These are phyloP conservation scores for Geotrichum phurueaensis DNA, from an alignment of 1,139 yeast species.

Conservation along the genomic window DNA sequence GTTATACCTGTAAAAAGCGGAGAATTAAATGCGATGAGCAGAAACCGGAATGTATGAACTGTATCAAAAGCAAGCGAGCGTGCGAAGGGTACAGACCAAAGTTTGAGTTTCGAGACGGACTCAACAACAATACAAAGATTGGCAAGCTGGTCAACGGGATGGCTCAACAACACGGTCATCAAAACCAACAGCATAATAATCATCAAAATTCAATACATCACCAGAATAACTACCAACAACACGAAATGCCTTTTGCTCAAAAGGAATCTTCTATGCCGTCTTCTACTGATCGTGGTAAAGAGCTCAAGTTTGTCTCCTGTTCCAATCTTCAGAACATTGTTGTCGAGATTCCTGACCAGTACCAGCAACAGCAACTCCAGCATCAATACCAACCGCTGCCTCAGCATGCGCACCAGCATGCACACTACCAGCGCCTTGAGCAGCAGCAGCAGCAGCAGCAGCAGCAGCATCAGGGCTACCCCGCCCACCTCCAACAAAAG, in stretches of 20 bases:
- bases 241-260: background rate
- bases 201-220: background rate
- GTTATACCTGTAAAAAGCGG: conserved; percentile 29
- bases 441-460: conserved; percentile 1
- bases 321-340: conserved; percentile 2
- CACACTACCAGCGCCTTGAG: background rate
- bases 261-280: background rate
- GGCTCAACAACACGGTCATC: background rate
- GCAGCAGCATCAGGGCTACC: background rate
- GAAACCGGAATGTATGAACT: conserved; percentile 27
- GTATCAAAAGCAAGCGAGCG: conserved; percentile 25
- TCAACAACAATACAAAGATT: conserved; percentile 3
- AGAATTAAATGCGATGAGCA: conserved; percentile 29
- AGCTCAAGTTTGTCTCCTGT: conserved; percentile 7
- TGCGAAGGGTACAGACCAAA: conserved; percentile 21
- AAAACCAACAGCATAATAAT: background rate
- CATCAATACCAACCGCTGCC: conserved; percentile 1
- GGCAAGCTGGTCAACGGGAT: background rate
- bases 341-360: conserved; percentile 1
- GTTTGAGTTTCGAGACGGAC: conserved; percentile 18
- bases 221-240: background rate
- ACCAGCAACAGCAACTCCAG: conserved; percentile 5
- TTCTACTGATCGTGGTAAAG: background rate
- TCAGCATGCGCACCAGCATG: background rate
- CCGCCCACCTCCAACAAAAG: background rate